Conservation (phyloP, 495 filamentous ascomycete species). For the Xylaria sp. region DNA sequence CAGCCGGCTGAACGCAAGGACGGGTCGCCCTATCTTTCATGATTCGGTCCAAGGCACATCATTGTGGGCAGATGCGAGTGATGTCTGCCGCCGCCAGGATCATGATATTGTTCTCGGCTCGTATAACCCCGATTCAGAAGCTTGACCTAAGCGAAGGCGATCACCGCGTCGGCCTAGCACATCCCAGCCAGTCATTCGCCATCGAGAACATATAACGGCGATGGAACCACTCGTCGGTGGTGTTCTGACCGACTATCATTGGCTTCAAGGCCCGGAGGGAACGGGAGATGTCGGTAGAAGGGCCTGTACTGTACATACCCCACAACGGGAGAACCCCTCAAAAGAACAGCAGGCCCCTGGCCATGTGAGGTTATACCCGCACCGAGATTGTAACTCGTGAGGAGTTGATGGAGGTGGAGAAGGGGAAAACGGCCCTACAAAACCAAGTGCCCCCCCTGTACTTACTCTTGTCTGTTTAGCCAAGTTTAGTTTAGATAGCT, state of each 20-base stretch:
- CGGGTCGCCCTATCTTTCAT: conserved; percentile 25
- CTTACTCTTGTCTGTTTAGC: conserved; percentile 29
- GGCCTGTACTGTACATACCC: conserved; percentile 26
- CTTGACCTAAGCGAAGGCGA: conserved; percentile 31
- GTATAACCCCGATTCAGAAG: conserved; percentile 25
- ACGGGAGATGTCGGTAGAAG: conserved; percentile 34
- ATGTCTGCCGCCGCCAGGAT: conserved; percentile 28
- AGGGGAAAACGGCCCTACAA: conserved; percentile 30
- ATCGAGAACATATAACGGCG: conserved; percentile 22
- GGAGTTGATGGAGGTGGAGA: conserved; percentile 30
- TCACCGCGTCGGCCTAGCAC: conserved; percentile 25
- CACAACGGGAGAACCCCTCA: conserved; percentile 33
- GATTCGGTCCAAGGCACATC: conserved; percentile 18
- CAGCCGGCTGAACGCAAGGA: conserved; percentile 28
- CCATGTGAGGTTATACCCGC: conserved; percentile 33
- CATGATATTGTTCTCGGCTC: conserved; percentile 27
- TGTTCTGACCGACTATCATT: conserved; percentile 28
- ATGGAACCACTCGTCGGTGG: conserved; percentile 24
- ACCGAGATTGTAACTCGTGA: conserved; percentile 26
- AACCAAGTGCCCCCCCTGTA: conserved; percentile 29
- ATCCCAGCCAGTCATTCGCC: conserved; percentile 27
- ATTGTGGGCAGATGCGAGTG: conserved; percentile 25
- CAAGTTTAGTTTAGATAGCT: conserved; percentile 32
- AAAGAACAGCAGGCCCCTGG: conserved; percentile 29
- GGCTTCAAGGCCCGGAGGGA: conserved; percentile 26